A percentile compares a stretch with the other conserved stretches of the same genome.
These are phyloP conservation scores for Paecilomyces dactylethromorphus DNA, from an alignment of 2,329 filamentous ascomycete genomes.

Conservation along the genomic window DNA sequence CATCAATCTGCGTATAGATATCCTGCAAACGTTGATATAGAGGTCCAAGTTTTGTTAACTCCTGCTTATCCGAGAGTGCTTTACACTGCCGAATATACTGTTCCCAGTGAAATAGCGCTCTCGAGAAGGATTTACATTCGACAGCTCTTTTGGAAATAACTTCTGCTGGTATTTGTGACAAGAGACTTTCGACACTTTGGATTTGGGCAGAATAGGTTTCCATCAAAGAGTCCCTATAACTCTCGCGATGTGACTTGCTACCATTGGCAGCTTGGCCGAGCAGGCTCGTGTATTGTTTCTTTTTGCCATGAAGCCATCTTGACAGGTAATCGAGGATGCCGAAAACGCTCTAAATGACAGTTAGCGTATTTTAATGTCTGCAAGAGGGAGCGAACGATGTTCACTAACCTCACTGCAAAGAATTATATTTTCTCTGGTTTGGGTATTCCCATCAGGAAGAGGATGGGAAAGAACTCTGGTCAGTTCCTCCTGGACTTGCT, in stretches of 20 bases:
- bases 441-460: constrained; percentile 46
- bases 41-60: constrained; percentile 49
- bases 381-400: neutral
- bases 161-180: constrained; percentile 63
- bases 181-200: constrained; percentile 63
- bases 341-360: constrained; percentile 65
- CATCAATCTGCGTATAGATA: constrained; percentile 95
- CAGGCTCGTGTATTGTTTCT: constrained; percentile 40
- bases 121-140: constrained; percentile 88
- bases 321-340: constrained; percentile 85
- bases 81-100: constrained; percentile 66
- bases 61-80: constrained; percentile 40
- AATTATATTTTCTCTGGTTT: constrained; percentile 68
- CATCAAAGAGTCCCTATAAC: constrained; percentile 18
- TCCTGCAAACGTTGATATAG: constrained; percentile 76
- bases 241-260: constrained; percentile 22
- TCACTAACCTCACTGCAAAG: constrained; percentile 73
- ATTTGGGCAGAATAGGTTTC: constrained; percentile 38
- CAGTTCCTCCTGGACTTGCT: constrained; percentile 66
- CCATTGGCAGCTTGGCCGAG: constrained; percentile 18
- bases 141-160: constrained; percentile 75
- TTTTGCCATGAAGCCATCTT: constrained; percentile 79
- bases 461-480: constrained; percentile 64
- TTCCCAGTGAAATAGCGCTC: constrained; percentile 91
- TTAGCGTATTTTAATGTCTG: constrained; percentile 5